Base-by-base conservation (phyloP, 805 yeast species). In the Zygoascus flipseniorum region DNA sequence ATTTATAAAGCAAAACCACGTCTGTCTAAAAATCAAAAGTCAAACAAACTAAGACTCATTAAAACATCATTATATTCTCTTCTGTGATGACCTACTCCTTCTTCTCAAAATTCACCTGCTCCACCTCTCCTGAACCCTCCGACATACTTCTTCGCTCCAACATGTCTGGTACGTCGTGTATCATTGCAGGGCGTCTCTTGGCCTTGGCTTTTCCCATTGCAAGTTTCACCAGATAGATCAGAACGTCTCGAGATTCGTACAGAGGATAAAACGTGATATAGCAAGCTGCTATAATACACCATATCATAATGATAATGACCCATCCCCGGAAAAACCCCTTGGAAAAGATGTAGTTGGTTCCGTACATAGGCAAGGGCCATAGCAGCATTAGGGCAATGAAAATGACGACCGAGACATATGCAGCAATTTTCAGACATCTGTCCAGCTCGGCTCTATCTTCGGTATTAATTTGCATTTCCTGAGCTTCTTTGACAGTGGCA, bases 251-350 rank as follows among this genome's bases (percentile, higher is more conserved):
- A 28, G 47, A 39, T 28, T 51, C 53, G 20, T 45, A 51, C 16
- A 51, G 26, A 13, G 53, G 53, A 37, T 51, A 51, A 16, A 51
- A 44, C 8, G 53, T 51, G 31, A 51, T 51, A 28, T 43, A 51
- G 18, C 46, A 14, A 8, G 54, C 52, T 31, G 52, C 54, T 5
- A 52, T 9, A 41, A 52, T 16, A 9, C 39, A 23, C 54, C 54
- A 52, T 31, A 52, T 52, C 28, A 52, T 31, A 13, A 52, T 52
- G 16, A 52, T 46, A 14, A 74, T 77, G 51, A 86, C 78, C 93
- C 92, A 86, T 45, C 93, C 93, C 10, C 88, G 82, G 67, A 86
- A 86, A 69, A 85, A 85, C 48, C 65, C 66, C 65, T 78, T 81
- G 47, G 85, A 78, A 68, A 86, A 86, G 43, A 86, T 72, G 62